Base-by-base conservation (phyloP, 2,329 filamentous ascomycete species). In the Ceratocystis harringtonii region DNA sequence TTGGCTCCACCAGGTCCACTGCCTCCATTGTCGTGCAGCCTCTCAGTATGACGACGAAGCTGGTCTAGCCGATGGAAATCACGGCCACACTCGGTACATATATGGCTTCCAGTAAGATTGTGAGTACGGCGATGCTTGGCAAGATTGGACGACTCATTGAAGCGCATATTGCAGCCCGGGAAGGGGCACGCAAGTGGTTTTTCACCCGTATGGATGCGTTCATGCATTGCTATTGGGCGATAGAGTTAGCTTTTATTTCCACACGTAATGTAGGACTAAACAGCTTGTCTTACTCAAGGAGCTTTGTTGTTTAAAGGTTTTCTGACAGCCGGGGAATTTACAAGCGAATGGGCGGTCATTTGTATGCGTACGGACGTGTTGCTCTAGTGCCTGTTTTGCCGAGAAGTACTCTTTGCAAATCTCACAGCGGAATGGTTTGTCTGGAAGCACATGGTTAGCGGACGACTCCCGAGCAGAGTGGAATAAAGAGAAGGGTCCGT, bases 311-410 rank as follows among this genome's bases (percentile, higher is more conserved):
- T 85, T 84, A 70, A 88, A 88, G 0, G 77, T 76, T 71, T 84
- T 84, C 25, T 72, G 74, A 69, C 84, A 86, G 44, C 77, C 78
- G 2, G 72, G 70, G 30, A 72, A 72, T 8, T 74, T 71, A 71
- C 86, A 89, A 50, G 78, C 74, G 74, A 83, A 85, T 30, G 85
- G 85, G 68, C 82, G 85, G 68, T 83, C 80, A 48, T 84, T 83
- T 0, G 84, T 85, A 70, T 89, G 86, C 1, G 82, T 86, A 19
- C 84, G 80, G 71, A 82, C 78, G 69, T 89, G 86, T 71, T 88
- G 85, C 52, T 83, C 81, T 5, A 88, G 78, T 0, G 86, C 83
- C 72, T 88, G 85, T 69, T 84, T 82, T 1, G 85, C 85, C 0
- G 85, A 87, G 70, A 88, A 84, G 2, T 76, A 76, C 66, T 81